phyloP scores from a whole-genome alignment of 305 asterid species.

The Stenogyne calaminthoides region DNA sequence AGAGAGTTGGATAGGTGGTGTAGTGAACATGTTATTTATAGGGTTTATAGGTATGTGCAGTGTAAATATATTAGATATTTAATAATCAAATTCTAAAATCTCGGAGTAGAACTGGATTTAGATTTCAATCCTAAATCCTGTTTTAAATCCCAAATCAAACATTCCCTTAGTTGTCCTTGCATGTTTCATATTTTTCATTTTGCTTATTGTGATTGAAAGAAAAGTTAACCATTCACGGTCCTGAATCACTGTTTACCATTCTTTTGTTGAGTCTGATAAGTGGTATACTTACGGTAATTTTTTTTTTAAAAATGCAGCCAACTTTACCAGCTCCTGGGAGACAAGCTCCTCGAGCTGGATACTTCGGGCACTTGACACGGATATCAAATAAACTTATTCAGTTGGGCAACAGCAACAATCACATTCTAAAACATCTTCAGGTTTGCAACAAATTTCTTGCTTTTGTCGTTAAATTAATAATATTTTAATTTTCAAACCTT shows the following conservation, averaged over 20 bases:
- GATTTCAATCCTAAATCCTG: too few species aligned
- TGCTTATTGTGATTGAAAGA: conserved; percentile 17
- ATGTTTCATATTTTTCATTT: neutral
- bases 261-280: conserved; percentile 14
- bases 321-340: conserved; percentile 56
- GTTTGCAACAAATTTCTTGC: conserved; percentile 36
- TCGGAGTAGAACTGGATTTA: too few species aligned
- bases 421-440: conserved; percentile 61
- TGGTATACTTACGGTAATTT: conserved; percentile 12
- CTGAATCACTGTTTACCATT: neutral
- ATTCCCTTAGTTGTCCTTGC: neutral
- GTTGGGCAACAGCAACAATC: conserved; percentile 54
- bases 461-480: neutral
- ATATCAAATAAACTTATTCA: conserved; percentile 79
- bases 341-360: conserved; percentile 71
- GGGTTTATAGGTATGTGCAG: too few species aligned
- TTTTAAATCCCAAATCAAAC: too few species aligned
- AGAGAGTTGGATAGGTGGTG: too few species aligned
- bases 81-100: too few species aligned
- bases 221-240: neutral
- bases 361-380: conserved; percentile 82
- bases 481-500: conserved; percentile 1
- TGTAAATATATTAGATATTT: too few species aligned
- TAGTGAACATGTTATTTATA: too few species aligned
- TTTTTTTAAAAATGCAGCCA: conserved; percentile 53